A percentile compares a stretch with the other conserved stretches of the same genome.
Conservation (phyloP, 805 yeast genomes). For the Yamadazyma endophytica region DNA sequence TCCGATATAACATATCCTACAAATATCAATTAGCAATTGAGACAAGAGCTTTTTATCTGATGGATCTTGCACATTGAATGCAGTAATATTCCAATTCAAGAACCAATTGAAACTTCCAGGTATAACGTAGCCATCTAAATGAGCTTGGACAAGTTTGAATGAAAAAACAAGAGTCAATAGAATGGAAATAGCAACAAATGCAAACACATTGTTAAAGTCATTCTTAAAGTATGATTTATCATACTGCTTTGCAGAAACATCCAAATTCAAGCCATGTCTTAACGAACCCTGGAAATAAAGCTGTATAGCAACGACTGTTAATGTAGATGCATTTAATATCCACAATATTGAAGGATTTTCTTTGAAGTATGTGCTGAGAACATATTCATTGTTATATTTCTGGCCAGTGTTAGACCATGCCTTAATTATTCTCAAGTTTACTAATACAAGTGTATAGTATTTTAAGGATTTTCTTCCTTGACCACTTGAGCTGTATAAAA, state of each 20-base stretch:
- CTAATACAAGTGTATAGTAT: conserved; percentile 13
- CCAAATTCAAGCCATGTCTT: conserved; percentile 12
- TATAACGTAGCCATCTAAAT: conserved; percentile 50
- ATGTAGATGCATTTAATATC: conserved; percentile 44
- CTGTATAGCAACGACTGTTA: conserved; percentile 15
- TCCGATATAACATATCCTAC: conserved; percentile 20
- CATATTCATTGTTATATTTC: conserved; percentile 47
- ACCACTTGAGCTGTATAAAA: conserved; percentile 3
- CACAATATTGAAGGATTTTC: conserved; percentile 36
- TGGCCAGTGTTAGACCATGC: conserved; percentile 93
- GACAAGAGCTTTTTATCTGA: conserved; percentile 7
- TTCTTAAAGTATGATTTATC: conserved; percentile 20
- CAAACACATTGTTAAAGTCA: conserved; percentile 9
- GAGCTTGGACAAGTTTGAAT: conserved; percentile 53
- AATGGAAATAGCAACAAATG: conserved; percentile 45
- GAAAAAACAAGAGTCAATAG: conserved; percentile 42
- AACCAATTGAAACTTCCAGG: conserved; percentile 36
- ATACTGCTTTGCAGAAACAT: conserved; percentile 12
- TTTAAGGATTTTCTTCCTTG: conserved; percentile 2
- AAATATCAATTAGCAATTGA: conserved; percentile 17
- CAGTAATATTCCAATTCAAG: conserved; percentile 24
- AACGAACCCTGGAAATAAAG: conserved; percentile 22
- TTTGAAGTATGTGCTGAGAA: conserved; percentile 41
- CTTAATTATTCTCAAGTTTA: conserved; percentile 54
- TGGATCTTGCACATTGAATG: conserved; percentile 17